A percentile compares a stretch with the other conserved stretches of the same genome.
These are phyloP conservation scores for Cladosporium oxysporum DNA, from an alignment of 2,329 filamentous ascomycete genomes.

Conservation along the genomic window DNA sequence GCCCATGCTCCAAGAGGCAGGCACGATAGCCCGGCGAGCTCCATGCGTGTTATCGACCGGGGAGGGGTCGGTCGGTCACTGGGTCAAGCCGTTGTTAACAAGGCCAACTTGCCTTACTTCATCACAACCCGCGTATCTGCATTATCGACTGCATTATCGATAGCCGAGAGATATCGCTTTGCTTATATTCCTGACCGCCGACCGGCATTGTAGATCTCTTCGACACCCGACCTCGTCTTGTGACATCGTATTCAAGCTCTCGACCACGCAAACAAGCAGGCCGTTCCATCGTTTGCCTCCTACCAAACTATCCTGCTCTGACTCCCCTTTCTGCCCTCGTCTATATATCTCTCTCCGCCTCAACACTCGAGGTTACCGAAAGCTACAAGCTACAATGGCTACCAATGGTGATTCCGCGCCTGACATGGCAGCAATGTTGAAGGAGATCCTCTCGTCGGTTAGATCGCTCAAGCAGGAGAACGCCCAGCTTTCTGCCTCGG, in stretches of 20 bases:
- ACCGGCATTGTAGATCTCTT: conserved; percentile 5
- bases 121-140: conserved; percentile 13
- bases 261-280: conserved; percentile 8
- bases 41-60: conserved; percentile 8
- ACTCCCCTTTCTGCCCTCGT: neutral
- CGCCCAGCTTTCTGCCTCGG: conserved; percentile 54
- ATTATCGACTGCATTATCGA: conserved; percentile 15
- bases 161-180: conserved; percentile 13
- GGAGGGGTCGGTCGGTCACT: conserved; percentile 1
- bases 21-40: conserved; percentile 9
- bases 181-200: conserved; percentile 10
- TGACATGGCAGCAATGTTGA: conserved; percentile 41
- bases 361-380: neutral
- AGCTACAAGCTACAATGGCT: conserved; percentile 6
- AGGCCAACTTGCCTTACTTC: conserved; percentile 17
- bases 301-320: neutral
- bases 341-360: neutral
- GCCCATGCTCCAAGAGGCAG: neutral
- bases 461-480: conserved; percentile 60
- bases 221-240: conserved; percentile 7
- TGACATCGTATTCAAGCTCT: neutral
- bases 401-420: conserved; percentile 4
- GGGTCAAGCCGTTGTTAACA: neutral
- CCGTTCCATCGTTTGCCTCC: neutral
- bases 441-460: conserved; percentile 58